Conservation (phyloP, 2,329 filamentous ascomycete genomes). For the Penicillium sp. region DNA sequence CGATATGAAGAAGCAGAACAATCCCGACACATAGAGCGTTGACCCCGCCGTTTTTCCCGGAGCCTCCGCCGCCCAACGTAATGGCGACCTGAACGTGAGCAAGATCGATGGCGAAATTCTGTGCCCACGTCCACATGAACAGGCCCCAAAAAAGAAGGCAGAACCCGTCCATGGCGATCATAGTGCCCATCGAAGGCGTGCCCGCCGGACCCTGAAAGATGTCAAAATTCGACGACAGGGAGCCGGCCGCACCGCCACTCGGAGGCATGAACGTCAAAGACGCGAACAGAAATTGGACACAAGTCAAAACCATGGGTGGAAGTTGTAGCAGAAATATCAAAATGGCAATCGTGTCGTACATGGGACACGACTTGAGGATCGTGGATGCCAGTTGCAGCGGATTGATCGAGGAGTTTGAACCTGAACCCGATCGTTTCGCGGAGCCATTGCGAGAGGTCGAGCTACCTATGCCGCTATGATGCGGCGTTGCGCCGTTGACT, state of each 20-base stretch:
- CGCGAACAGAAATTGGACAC: conserved; percentile 90
- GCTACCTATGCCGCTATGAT: conserved; percentile 36
- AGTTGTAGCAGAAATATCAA: conserved; percentile 94
- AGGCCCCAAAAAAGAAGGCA: conserved; percentile 80
- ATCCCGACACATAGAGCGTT: conserved; percentile 51
- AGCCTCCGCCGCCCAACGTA: conserved; percentile 78
- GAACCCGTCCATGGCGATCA: conserved; percentile 80
- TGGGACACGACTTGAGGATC: conserved; percentile 84
- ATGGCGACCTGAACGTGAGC: conserved; percentile 93
- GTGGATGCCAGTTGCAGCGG: conserved; percentile 79
- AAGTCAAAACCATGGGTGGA: conserved; percentile 81
- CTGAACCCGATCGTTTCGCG: conserved; percentile 41
- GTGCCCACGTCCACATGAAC: conserved; percentile 82
- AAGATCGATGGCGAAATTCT: conserved; percentile 85
- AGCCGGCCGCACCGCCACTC: conserved; percentile 73
- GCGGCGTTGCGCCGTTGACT: conserved; percentile 35
- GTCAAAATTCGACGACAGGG: conserved; percentile 79
- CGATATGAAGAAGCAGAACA: conserved; percentile 51
- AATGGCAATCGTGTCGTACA: conserved; percentile 94
- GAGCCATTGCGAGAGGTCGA: conserved; percentile 39
- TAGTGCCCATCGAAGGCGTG: conserved; percentile 82
- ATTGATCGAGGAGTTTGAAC: conserved; percentile 59
- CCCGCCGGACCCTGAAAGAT: conserved; percentile 87
- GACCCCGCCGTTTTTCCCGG: conserved; percentile 52
- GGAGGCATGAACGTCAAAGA: conserved; percentile 90